Evolutionary conservation across 1,139 yeast genomes (phyloP), one percentile per base, ranked within the genome.

Genomic region (Diutina mesorugosa): DNA sequence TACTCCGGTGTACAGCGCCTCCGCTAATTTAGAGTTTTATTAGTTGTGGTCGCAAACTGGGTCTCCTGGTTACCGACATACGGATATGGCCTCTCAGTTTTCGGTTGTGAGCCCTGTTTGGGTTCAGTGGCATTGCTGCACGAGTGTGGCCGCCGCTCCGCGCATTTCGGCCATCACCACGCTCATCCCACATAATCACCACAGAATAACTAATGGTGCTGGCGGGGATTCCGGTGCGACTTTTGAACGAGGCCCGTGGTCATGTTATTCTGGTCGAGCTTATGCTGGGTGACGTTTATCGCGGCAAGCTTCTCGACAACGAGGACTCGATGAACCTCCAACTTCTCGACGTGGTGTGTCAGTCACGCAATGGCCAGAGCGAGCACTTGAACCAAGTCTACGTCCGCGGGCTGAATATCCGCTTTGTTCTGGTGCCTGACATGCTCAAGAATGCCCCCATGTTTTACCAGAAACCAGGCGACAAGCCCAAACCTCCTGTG

Each of bases 311-410:
- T 52, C 70, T 87, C 12, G 95, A 87, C 65, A 85, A 87, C 69
- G 93, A 84, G 70, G 99, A 93, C 66, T 91, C 87, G 67, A 93
- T 93, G 99, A 93, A 93, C 67, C 82, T 91, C 30, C 95, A 93
- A 60, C 71, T 93, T 55, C 77, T 83, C 62, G 96, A 93, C 66
- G 96, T 88, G 55, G 83, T 88, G 1, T 84, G 87, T 55, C 90
- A 97, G 0, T 83, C 84, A 51, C 67, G 68, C 41, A 86, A 90
- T 57, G 97, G 97, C 2, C 74, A 78, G 53, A 87, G 88, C 5
- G 75, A 86, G 6, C 87, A 87, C 63, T 79, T 90, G 77, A 90
- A 87, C 61, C 91, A 87, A 64, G 96, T 90, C 3, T 91, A 89
- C 67, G 84, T 93, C 3, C 80, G 99, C 64, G 99, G 99, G 1